These are phyloP conservation scores for Nicotiana tomentosiformis DNA, from an alignment of 257 asterid species.

Conservation along the genomic window DNA sequence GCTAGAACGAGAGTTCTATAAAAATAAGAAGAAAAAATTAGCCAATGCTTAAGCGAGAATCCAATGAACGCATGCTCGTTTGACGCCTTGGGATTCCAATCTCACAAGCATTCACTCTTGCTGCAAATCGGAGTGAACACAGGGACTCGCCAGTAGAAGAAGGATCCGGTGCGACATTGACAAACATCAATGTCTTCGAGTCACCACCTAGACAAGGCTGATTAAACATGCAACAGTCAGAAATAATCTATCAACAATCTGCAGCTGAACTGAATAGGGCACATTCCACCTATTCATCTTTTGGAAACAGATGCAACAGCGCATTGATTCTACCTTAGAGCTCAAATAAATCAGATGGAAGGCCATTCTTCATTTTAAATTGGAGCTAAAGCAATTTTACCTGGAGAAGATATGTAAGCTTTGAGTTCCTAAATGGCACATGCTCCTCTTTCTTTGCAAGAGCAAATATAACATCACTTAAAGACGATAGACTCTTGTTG, in stretches of 20 bases:
- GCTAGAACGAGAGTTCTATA: slow-evolving; percentile 20
- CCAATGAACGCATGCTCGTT: slow-evolving; percentile 59
- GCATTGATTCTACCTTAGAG: background rate
- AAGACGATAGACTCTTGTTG: slow-evolving; percentile 84
- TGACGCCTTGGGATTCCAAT: slow-evolving; percentile 94
- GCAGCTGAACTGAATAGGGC: background rate
- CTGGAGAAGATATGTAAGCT: slow-evolving; percentile 99
- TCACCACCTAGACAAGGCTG: slow-evolving; percentile 99
- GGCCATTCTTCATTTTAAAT: background rate
- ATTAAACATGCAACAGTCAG: slow-evolving; percentile 10
- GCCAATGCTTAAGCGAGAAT: slow-evolving; percentile 83
- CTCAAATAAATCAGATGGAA: background rate
- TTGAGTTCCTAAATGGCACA: slow-evolving; percentile 89
- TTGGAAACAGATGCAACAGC: background rate
- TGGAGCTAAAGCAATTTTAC: slow-evolving; percentile 24
- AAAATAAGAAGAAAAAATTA: slow-evolving; percentile 23
- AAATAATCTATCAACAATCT: background rate
- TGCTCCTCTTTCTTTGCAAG: slow-evolving; percentile 95
- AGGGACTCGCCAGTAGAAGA: slow-evolving; percentile 83
- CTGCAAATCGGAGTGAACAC: slow-evolving; percentile 92
- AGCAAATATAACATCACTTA: slow-evolving; percentile 91
- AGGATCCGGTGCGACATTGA: slow-evolving; percentile 81
- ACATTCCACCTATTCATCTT: background rate
- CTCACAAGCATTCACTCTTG: slow-evolving; percentile 91
- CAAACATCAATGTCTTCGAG: slow-evolving; percentile 91